Evolutionary conservation across 768 basidiomycete species (phyloP), one percentile per base, ranked within the genome.

Genomic region (Dacryopinax primogenitus): DNA sequence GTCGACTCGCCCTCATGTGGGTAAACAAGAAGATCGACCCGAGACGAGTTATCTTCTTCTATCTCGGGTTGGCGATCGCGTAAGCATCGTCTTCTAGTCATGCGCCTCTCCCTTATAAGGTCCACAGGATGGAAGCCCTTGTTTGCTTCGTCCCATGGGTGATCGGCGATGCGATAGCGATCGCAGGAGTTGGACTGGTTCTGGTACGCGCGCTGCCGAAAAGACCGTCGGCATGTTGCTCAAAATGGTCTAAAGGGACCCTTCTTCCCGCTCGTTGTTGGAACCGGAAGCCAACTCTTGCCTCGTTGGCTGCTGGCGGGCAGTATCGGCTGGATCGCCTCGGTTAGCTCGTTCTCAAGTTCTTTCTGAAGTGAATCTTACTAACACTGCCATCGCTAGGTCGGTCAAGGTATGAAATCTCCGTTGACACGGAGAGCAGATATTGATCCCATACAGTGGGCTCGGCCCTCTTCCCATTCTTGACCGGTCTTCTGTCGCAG

Each of bases 1-100:
- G 85, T n/a, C 82, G 84, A 26, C 74, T 85, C 23, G 74, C 73
- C 1, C 75, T 86, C 1, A 68, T 86, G 28, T 83, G 83, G 81
- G 74, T 85, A 9, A 86, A 86, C 69, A 74, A 76, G 65, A 81
- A 68, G 66, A 34, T 79, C 7, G 78, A 77, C 7, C 71, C 76
- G 39, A 64, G 70, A 16, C 65, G 67, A 3, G 74, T 74, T 1
- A 71, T 79, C 15, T 77, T 73, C 68, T 28, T 77, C 2, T 80
- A 79, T 70, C 71, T 65, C 35, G 64, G 73, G 26, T 41, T 73
- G 3, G 68, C 69, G 1, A 66, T 75, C 1, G 71, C 51, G 69
- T 72, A 61, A 11, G 70, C 64, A 16, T 32, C 28, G 13, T 28
- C 1, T 62, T 51, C n/a, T 39, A 35, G 12, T 23, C 41, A 23